Base-by-base conservation (phyloP, 2,329 filamentous ascomycete genomes). In the Corinectria fuckeliana region DNA sequence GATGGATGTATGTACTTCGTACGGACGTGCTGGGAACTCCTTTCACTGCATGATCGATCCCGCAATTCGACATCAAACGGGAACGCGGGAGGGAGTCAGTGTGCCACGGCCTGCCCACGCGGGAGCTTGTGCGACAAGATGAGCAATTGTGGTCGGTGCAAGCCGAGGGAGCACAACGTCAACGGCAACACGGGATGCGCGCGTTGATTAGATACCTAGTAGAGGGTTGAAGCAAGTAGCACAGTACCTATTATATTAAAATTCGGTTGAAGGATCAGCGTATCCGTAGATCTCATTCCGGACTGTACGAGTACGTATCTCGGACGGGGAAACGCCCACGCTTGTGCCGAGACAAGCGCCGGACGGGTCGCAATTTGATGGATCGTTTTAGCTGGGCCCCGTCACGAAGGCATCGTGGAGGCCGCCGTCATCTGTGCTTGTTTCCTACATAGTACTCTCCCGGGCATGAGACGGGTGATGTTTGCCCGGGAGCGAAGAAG, bases 281-380 rank as follows among this genome's bases (percentile, higher is more conserved):
- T 21, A 20, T 13, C 34, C 7, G 34, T 18, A 28, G 21, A 41
- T 8, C 20, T 32, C 16, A 39, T 21, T n/a, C 32, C 36, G 32
- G 10, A 8, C 47, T 50, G 34, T 47, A 8, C 57, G 28, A 32
- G 30, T 23, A 38, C 38, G n/a, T 44, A 56, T 53, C 32, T 23
- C 44, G 50, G 44, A 16, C 25, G 48, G 52, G 39, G 52, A 58
- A 63, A 61, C 51, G 26, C 48, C 54, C 61, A 14, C 20, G 9
- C 36, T 45, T 26, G 32, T 63, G 51, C 62, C 58, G 58, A 69
- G 60, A 68, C 66, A 66, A 59, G 52, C 23, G 16, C 14, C 23
- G 28, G 30, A 36, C 51, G 50, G 34, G 53, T 20, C 11, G 53
- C 34, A 55, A 52, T 64, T 53, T 32, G 34, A 55, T 34, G 32